Conservation (phyloP, 2,329 filamentous ascomycete genomes). For the Paraconiothyrium sp. region DNA sequence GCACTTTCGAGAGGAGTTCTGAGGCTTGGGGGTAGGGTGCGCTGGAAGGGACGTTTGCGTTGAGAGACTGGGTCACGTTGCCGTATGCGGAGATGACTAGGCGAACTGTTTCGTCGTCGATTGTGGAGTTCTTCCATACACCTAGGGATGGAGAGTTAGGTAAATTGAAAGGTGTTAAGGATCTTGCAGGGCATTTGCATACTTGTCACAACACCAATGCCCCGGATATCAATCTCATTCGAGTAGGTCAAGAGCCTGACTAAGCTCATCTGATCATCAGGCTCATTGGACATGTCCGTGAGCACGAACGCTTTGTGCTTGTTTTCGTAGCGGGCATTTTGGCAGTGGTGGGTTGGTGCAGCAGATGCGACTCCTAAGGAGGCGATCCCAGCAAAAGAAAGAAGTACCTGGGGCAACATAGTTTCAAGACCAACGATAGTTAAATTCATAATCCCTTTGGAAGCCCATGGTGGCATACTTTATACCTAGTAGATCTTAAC, state of each 20-base stretch:
- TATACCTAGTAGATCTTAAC: background rate
- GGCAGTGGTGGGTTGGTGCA: conserved; percentile 20
- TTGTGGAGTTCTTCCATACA: conserved; percentile 26
- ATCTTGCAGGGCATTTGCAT: background rate
- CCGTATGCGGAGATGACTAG: conserved; percentile 40
- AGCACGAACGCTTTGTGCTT: conserved; percentile 37
- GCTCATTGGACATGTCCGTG: conserved; percentile 41
- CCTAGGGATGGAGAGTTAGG: background rate
- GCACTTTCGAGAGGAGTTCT: conserved; percentile 19
- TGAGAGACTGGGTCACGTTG: conserved; percentile 54
- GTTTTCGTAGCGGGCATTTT: conserved; percentile 18
- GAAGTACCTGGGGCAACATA: background rate
- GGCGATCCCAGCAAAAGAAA: background rate
- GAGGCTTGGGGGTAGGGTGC: conserved; percentile 33
- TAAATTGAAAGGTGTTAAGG: too few relatives aligned
- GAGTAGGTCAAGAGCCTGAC: conserved; percentile 29
- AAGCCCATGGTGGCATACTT: background rate
- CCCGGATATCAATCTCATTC: conserved; percentile 26
- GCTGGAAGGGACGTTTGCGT: conserved; percentile 45
- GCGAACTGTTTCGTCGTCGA: conserved; percentile 27
- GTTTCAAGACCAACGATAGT: background rate
- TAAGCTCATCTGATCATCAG: conserved; percentile 39
- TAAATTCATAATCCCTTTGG: background rate
- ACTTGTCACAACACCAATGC: conserved; percentile 28
- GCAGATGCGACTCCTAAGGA: background rate